Base-by-base conservation (phyloP, 2,329 filamentous ascomycete species). In the Pseudocercospora macadamiae region DNA sequence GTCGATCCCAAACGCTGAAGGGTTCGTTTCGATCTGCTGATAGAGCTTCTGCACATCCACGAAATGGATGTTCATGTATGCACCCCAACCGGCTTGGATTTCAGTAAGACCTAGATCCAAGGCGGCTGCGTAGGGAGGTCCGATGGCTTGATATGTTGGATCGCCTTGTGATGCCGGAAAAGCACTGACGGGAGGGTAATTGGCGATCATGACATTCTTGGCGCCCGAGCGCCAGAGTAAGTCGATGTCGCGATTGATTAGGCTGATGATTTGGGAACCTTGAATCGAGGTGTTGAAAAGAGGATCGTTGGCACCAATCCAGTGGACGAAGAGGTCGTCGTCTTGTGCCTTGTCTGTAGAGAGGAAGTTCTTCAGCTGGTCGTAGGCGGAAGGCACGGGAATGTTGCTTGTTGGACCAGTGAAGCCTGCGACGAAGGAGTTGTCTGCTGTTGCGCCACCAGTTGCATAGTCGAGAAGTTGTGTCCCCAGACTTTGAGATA, bases 371-470 rank as follows among this genome's bases (percentile, higher is more conserved):
- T 32, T 19, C n/a, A 54, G 23, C 23, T 59, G 56, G 37, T 51
- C 56, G 32, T 54, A 48, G 3, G 51, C 39, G 10, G 56, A 54
- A 14, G 56, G 56, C n/a, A 54, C 44, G 10, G 42, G 30, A 18
- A 59, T 59, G 2, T 19, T 49, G 30, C 56, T 59, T 8, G 54
- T 23, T 21, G 39, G 26, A 3, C 56, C 51, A 1, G 51, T 59
- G 47, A 34, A 54, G 39, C 56, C 51, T 5, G 51, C 26, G 10
- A 51, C 42, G 56, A 54, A 54, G 16, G 49, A 39, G 25, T 54
- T 54, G 25, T 59, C 56, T 26, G 56, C 56, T 36, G 56, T 59
- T 36, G 56, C 54, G 1, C 54, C 54, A 14, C 54, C 45, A 3
- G 36, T 37, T 19, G 54, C 54, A 16, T 51, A 51, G 34, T 57